A percentile compares a stretch with the other conserved stretches of the same genome.
Evolutionary conservation across 129 eudicot species (phyloP).

Genomic region (Tagetes erecta): DNA sequence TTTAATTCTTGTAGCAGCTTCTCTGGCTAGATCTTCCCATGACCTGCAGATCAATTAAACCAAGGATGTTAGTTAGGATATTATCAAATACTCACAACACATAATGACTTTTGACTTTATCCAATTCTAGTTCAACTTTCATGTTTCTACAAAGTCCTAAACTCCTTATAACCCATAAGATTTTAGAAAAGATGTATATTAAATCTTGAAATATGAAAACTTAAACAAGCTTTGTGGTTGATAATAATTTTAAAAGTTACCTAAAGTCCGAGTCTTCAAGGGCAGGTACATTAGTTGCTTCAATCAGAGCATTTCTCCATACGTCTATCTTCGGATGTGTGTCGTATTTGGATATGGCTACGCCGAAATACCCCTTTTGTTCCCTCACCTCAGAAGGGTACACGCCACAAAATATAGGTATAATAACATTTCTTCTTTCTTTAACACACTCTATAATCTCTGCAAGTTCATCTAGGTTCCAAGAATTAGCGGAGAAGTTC

Average conservation of each 20-base stretch:
- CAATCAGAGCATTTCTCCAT: neutral
- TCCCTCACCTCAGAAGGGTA: neutral
- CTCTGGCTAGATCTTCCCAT: neutral
- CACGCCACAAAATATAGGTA: neutral
- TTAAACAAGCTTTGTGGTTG: neutral
- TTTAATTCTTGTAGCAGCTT: neutral
- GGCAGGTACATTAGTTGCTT: neutral
- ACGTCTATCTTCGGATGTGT: conserved; percentile 16
- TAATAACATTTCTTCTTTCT: neutral
- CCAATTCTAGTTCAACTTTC: too few relatives aligned
- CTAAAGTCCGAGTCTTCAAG: neutral
- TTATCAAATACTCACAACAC: neutral
- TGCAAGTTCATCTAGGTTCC: neutral
- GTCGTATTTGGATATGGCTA: conserved; percentile 16
- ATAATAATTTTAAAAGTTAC: neutral
- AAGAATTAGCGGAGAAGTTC: neutral
- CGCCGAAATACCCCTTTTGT: conserved; percentile 28
- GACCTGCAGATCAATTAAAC: neutral
- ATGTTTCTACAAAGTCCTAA: too few relatives aligned
- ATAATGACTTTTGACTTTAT: too few relatives aligned
- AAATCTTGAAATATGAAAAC: neutral
- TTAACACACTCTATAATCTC: neutral
- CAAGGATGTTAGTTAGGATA: neutral
- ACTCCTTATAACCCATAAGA: too few relatives aligned
- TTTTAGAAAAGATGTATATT: too few relatives aligned